Percentiles rank a stretch among this genome's conserved stretches.
phyloP scores from a whole-genome alignment of 306 rosid genomes.

The Calophaca sinica region DNA sequence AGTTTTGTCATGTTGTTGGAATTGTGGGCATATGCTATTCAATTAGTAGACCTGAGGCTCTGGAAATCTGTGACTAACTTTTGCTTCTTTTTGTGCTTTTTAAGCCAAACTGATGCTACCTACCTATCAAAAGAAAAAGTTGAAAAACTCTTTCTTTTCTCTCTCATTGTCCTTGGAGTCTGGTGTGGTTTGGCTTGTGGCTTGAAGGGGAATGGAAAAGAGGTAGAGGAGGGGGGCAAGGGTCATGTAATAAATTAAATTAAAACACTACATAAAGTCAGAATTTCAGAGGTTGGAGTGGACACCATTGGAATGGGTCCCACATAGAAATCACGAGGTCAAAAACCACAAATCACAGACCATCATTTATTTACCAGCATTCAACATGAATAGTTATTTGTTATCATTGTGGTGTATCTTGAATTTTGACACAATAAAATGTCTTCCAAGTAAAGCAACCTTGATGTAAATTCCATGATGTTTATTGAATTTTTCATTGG shows the following conservation, averaged over 20 bases:
- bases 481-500: neutral
- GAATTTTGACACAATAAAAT: slow-evolving; percentile 49
- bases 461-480: slow-evolving; percentile 22
- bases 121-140: slow-evolving; percentile 41
- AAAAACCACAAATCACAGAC: slow-evolving; percentile 40
- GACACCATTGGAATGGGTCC: slow-evolving; percentile 52
- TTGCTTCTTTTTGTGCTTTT: slow-evolving; percentile 64
- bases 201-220: slow-evolving; percentile 36
- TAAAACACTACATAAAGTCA: slow-evolving; percentile 41
- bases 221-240: neutral
- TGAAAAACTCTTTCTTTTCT: slow-evolving; percentile 6
- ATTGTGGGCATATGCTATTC: slow-evolving; percentile 63
- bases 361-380: no score
- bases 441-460: slow-evolving; percentile 56
- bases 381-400: neutral
- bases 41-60: slow-evolving; percentile 44
- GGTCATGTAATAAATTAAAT: neutral
- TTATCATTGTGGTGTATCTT: slow-evolving; percentile 51
- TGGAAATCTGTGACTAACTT: slow-evolving; percentile 66
- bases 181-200: slow-evolving; percentile 49
- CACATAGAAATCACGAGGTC: slow-evolving; percentile 50
- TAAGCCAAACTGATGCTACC: slow-evolving; percentile 45
- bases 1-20: slow-evolving; percentile 69
- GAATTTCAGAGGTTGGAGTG: slow-evolving; percentile 50
- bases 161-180: slow-evolving; percentile 39